Percentiles rank a stretch among this genome's conserved stretches.
Conservation (phyloP, 768 basidiomycete genomes). For the Harrya chromipes region DNA sequence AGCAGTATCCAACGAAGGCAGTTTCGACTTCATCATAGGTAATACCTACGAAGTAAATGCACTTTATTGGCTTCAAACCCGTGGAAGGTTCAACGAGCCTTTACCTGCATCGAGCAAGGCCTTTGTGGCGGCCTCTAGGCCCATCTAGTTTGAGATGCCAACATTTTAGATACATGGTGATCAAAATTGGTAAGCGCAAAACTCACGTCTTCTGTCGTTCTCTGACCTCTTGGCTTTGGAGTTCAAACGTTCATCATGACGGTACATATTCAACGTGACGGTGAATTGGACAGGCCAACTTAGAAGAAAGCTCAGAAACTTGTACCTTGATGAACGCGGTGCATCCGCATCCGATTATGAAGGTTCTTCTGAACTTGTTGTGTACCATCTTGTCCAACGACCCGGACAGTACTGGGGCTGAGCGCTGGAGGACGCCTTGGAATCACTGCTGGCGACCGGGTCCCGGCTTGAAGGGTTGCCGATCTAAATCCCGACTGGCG, state of each 20-base stretch:
- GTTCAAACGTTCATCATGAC: not conserved
- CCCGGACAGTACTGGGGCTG: not conserved
- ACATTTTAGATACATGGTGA: not conserved
- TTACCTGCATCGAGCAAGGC: conserved; percentile 80
- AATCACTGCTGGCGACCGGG: no score
- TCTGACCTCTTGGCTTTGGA: conserved; percentile 57
- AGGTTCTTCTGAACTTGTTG: conserved; percentile 9
- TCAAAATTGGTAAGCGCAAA: no score
- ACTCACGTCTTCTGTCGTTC: conserved; percentile 70
- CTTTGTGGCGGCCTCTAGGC: conserved; percentile 82
- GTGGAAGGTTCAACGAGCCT: not conserved
- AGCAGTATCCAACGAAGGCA: conserved; percentile 76
- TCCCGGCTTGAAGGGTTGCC: not conserved
- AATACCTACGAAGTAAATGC: conserved; percentile 48
- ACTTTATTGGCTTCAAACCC: not conserved
- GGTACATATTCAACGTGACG: not conserved
- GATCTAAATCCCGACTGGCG: no score
- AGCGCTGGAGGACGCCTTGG: no score
- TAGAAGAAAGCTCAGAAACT: no score
- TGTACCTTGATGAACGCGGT: conserved; percentile 20
- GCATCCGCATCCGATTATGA: conserved; percentile 20
- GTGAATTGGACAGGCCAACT: not conserved
- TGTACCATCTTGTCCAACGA: conserved; percentile 2
- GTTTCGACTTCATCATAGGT: conserved; percentile 74
- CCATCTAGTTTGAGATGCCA: conserved; percentile 52